Evolutionary conservation across 805 yeast species (phyloP).

Genomic region (Komagataella pseudopastoris): DNA sequence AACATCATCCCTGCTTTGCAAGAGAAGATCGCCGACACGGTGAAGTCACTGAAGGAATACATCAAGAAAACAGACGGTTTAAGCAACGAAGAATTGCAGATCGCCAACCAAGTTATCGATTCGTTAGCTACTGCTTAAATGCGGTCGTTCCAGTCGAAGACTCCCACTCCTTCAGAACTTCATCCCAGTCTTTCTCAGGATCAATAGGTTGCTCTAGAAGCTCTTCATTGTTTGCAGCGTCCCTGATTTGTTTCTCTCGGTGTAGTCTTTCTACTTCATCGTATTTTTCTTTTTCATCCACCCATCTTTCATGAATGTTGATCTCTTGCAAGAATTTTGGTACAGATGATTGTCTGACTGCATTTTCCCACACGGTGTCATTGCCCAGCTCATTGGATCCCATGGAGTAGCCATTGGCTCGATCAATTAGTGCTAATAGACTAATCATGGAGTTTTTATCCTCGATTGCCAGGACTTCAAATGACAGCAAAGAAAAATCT

Average conservation of each 20-base stretch:
- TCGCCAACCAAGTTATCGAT: conserved; percentile 8
- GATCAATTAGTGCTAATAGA: conserved; percentile 65
- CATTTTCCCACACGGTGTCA: conserved; percentile 97
- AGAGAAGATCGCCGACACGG: conserved; percentile 10
- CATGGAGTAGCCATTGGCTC: conserved; percentile 85
- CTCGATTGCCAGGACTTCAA: conserved; percentile 82
- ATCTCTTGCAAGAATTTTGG: conserved; percentile 44
- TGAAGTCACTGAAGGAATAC: conserved; percentile 11
- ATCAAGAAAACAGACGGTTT: conserved; percentile 4
- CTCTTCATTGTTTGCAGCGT: conserved; percentile 23
- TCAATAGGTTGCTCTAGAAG: conserved; percentile 27
- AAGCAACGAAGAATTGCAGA: conserved; percentile 7
- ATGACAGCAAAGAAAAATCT: conserved; percentile 78
- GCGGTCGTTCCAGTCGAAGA: conserved; percentile 2
- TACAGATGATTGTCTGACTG: conserved; percentile 47
- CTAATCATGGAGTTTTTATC: conserved; percentile 88
- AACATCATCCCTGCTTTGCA: conserved; percentile 14
- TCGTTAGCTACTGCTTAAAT: not conserved
- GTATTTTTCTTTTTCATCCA: conserved; percentile 67
- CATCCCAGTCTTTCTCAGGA: conserved; percentile 64
- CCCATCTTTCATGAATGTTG: conserved; percentile 93
- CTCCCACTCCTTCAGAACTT: conserved; percentile 48
- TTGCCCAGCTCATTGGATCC: conserved; percentile 94
- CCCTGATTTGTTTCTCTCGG: conserved; percentile 24
- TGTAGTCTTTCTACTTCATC: conserved; percentile 48